A percentile compares a stretch with the other conserved stretches of the same genome.
These are phyloP conservation scores for Aspergillus transmontanensis DNA, from an alignment of 2,329 filamentous ascomycete genomes.

Conservation along the genomic window DNA sequence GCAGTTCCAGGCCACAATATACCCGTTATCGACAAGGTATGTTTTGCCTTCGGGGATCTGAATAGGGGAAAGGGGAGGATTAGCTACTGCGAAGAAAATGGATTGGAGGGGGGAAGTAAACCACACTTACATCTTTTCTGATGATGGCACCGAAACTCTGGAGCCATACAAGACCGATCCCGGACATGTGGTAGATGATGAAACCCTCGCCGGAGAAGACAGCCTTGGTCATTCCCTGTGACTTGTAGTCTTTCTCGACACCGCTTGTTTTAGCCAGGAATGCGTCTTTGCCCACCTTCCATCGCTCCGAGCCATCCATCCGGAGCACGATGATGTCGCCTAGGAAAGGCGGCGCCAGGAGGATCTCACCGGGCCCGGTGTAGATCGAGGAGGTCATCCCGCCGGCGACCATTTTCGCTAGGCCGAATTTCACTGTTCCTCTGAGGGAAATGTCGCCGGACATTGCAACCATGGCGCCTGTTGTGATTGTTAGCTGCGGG, in stretches of 20 bases:
- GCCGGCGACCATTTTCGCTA: slow-evolving; percentile 88
- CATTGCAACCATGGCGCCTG: slow-evolving; percentile 93
- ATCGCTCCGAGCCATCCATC: slow-evolving; percentile 66
- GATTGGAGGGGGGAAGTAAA: too few relatives aligned
- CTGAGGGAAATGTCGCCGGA: slow-evolving; percentile 81
- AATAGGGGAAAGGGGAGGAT: neutral
- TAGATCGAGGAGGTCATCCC: slow-evolving; percentile 78
- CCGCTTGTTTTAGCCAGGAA: slow-evolving; percentile 85
- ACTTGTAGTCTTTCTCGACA: slow-evolving; percentile 84
- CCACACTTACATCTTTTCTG: slow-evolving; percentile 72
- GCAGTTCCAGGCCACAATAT: slow-evolving; percentile 95
- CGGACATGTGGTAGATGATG: slow-evolving; percentile 84
- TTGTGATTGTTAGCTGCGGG: neutral
- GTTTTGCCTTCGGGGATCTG: slow-evolving; percentile 67
- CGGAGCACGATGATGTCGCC: slow-evolving; percentile 85
- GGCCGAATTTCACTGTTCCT: slow-evolving; percentile 78
- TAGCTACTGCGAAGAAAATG: too few relatives aligned
- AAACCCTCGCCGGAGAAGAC: slow-evolving; percentile 93
- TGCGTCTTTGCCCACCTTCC: slow-evolving; percentile 84
- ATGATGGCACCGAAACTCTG: slow-evolving; percentile 95
- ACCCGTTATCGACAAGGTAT: slow-evolving; percentile 91
- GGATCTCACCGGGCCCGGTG: slow-evolving; percentile 86
- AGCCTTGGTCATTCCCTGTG: slow-evolving; percentile 82
- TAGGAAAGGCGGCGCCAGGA: slow-evolving; percentile 76
- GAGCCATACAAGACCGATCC: slow-evolving; percentile 81